Evolutionary conservation across 192 early-diverging fungal genomes (phyloP).

Genomic region (Chytriomyces confervae): DNA sequence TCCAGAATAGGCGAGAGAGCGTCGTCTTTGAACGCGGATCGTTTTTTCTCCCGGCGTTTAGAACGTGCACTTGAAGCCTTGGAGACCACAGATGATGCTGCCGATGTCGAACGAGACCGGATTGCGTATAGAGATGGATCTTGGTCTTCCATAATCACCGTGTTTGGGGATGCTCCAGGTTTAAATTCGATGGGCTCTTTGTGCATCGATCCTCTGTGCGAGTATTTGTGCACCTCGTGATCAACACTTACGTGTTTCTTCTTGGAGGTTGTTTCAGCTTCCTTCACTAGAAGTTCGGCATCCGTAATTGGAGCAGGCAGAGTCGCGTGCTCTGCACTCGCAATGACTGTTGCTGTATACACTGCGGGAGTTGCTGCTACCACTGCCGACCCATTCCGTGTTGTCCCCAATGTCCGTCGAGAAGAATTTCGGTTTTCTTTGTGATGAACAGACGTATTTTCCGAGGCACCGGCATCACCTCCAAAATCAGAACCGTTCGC

Average conservation of each 20-base stretch:
- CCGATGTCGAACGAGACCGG: constrained; percentile 12
- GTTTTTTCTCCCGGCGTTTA: constrained; percentile 10
- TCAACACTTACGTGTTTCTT: neutral
- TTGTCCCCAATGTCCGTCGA: too few relatives aligned
- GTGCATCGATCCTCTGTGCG: neutral
- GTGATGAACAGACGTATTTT: too few relatives aligned
- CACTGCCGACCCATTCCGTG: too few relatives aligned
- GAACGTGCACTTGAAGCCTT: constrained; percentile 19
- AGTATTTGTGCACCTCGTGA: neutral
- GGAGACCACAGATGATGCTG: constrained; percentile 9
- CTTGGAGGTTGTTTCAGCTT: neutral
- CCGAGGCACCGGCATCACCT: too few relatives aligned
- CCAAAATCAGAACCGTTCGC: too few relatives aligned
- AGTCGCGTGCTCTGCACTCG: neutral
- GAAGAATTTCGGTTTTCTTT: too few relatives aligned
- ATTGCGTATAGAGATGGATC: constrained; percentile 27
- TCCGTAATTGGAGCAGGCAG: neutral
- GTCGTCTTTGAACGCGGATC: too few relatives aligned
- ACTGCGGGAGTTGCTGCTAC: too few relatives aligned
- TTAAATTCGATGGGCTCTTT: neutral
- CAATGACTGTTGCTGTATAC: neutral
- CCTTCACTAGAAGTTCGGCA: neutral
- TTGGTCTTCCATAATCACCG: constrained; percentile 17
- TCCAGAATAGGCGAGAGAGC: too few relatives aligned
- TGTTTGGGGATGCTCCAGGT: constrained; percentile 23